phyloP scores from a whole-genome alignment of 176 grass and related monocot genomes.

The Otatea glauca region DNA sequence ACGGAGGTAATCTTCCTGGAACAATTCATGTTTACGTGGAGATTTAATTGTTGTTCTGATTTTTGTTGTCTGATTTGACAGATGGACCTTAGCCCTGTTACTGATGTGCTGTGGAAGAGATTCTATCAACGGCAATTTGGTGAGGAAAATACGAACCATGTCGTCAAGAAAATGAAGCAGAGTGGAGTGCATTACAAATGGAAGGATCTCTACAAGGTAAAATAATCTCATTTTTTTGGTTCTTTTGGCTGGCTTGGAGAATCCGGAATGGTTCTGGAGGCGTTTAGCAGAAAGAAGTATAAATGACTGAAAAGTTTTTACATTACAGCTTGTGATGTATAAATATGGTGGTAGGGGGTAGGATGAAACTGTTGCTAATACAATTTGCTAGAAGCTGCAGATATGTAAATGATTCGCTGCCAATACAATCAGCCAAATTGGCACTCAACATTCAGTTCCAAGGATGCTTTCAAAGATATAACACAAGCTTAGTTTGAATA shows the following conservation, averaged over 20 bases:
- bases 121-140: constrained; percentile 56
- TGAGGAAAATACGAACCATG: background rate
- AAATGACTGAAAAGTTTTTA: background rate
- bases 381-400: too few relatives aligned
- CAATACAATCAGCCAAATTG: too few relatives aligned
- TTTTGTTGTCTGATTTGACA: background rate
- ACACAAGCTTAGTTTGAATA: background rate
- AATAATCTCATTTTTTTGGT: background rate
- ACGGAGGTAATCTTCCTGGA: constrained; percentile 32
- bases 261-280: background rate
- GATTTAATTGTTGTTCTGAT: background rate
- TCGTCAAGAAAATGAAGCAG: constrained; percentile 27
- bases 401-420: too few relatives aligned
- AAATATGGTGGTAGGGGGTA: too few relatives aligned
- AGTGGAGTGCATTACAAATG: constrained; percentile 1
- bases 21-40: background rate
- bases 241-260: background rate
- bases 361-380: too few relatives aligned
- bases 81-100: constrained; percentile 54
- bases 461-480: too few relatives aligned
- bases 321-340: too few relatives aligned
- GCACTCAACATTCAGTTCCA: too few relatives aligned
- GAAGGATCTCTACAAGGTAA: constrained; percentile 51
- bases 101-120: constrained; percentile 47
- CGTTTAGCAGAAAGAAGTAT: background rate